phyloP scores from a whole-genome alignment of 257 asterid genomes.

The Apocynum venetum region DNA sequence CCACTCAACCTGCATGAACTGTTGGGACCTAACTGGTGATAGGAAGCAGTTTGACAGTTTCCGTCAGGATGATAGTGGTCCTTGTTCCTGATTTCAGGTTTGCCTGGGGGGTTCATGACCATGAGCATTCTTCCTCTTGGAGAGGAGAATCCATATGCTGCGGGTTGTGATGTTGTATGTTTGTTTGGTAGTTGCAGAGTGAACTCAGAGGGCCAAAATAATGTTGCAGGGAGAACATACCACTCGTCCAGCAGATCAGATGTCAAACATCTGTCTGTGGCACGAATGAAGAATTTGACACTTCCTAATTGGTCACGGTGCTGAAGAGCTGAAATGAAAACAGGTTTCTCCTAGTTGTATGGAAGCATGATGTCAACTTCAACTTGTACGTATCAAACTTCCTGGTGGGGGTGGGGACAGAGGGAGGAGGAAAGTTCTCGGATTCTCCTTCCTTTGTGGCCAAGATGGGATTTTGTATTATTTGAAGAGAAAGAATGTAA shows the following conservation, averaged over 20 bases:
- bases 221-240: not conserved
- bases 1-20: not conserved
- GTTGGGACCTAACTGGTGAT: not conserved
- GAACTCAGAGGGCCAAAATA: not conserved
- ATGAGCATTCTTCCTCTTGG: not conserved
- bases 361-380: not conserved
- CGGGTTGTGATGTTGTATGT: not conserved
- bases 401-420: not conserved
- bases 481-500: not conserved
- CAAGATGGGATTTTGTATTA: not conserved
- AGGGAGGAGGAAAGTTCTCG: not conserved
- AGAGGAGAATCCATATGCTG: not conserved
- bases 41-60: not conserved
- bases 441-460: not conserved
- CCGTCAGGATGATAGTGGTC: not conserved
- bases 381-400: too few relatives aligned
- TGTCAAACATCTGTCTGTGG: not conserved
- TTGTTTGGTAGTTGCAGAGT: not conserved
- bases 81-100: not conserved
- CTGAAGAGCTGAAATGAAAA: not conserved
- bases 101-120: not conserved
- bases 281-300: not conserved
- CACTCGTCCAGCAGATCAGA: not conserved
- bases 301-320: not conserved
- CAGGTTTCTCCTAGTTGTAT: too few relatives aligned